phyloP scores from a whole-genome alignment of 495 filamentous ascomycete genomes.

The Thermochaetoides thermophila region DNA sequence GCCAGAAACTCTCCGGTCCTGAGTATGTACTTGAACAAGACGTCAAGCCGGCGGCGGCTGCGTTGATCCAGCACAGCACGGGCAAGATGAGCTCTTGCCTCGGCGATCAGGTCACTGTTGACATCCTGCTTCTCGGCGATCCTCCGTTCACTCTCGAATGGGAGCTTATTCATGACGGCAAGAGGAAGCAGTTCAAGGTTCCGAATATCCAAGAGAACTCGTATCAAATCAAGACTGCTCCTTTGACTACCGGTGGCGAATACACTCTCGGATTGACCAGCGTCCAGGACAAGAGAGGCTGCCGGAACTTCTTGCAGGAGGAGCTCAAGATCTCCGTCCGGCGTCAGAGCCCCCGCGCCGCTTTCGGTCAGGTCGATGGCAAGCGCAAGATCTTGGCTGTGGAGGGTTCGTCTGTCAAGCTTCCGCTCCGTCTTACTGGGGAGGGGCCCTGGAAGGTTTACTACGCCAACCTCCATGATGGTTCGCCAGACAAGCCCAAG shows the following conservation, averaged over 20 bases:
- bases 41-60: constrained; percentile 81
- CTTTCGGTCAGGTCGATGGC: constrained; percentile 70
- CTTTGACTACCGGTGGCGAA: constrained; percentile 65
- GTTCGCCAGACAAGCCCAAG: constrained; percentile 10
- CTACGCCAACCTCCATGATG: constrained; percentile 49
- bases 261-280: constrained; percentile 71
- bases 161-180: constrained; percentile 83
- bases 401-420: constrained; percentile 52
- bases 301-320: constrained; percentile 68
- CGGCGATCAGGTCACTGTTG: constrained; percentile 58
- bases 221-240: constrained; percentile 58
- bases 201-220: constrained; percentile 42
- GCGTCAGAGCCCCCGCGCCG: constrained; percentile 68
- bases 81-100: constrained; percentile 54
- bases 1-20: constrained; percentile 35
- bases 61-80: constrained; percentile 45
- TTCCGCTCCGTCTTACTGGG: constrained; percentile 74
- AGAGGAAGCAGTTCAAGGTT: constrained; percentile 52
- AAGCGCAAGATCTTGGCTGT: constrained; percentile 56
- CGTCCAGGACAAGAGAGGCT: constrained; percentile 72
- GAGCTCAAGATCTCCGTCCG: constrained; percentile 72
- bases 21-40: constrained; percentile 62
- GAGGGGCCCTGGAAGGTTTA: constrained; percentile 66
- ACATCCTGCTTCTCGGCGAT: constrained; percentile 64
- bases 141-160: constrained; percentile 82